Conservation (phyloP, 139 green algal genomes). For the Spirogloea muscicola region DNA sequence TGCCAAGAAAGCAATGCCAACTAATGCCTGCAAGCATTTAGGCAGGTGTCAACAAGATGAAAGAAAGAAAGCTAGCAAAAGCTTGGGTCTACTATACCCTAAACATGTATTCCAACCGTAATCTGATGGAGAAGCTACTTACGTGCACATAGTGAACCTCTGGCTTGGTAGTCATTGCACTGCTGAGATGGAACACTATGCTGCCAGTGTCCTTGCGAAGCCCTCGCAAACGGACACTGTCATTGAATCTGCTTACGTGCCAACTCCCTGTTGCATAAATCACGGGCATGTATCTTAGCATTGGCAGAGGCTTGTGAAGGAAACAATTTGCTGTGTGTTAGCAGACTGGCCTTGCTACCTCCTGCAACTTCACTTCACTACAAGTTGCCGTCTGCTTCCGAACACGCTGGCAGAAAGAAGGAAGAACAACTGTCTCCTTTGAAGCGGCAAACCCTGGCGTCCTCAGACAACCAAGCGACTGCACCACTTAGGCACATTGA, state of each 20-base stretch:
- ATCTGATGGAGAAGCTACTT: background rate
- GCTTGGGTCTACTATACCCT: background rate
- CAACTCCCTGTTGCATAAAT: too few species aligned
- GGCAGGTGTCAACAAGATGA: background rate
- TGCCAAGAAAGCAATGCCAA: background rate
- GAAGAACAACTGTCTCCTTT: background rate
- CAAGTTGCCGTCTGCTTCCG: background rate
- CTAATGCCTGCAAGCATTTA: background rate
- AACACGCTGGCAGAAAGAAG: too few species aligned
- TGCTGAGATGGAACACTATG: conserved; percentile 43
- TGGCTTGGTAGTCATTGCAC: background rate
- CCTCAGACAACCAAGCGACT: background rate
- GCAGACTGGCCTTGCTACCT: too few species aligned
- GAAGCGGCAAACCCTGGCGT: background rate
- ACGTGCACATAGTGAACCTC: conserved; percentile 38
- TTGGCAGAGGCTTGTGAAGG: too few species aligned
- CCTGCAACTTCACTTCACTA: background rate
- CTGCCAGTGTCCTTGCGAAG: conserved; percentile 21
- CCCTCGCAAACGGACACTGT: background rate
- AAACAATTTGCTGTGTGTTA: too few species aligned
- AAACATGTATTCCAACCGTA: background rate
- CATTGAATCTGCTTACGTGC: background rate
- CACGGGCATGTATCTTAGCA: too few species aligned
- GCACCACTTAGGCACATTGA: background rate
- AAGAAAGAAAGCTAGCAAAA: background rate